Conservation (phyloP, 1,139 yeast genomes). For the Suhomyces panamericanus region DNA sequence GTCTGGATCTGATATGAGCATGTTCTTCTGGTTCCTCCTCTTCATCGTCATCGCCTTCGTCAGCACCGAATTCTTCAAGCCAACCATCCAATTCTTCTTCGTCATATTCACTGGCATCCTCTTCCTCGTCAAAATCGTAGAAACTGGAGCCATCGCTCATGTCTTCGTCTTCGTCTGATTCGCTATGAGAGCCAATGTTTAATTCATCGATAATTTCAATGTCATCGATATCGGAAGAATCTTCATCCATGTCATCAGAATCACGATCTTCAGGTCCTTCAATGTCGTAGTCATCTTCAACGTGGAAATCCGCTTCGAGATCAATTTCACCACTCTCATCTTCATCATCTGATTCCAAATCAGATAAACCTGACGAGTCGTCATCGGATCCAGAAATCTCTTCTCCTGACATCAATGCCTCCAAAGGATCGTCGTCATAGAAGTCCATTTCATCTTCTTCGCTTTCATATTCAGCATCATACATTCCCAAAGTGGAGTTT, state of each 20-base stretch:
- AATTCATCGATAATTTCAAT: constrained; percentile 48
- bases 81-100: constrained; percentile 47
- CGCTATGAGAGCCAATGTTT: constrained; percentile 27
- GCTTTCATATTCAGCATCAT: constrained; percentile 77
- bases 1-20: constrained; percentile 3
- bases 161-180: constrained; percentile 28
- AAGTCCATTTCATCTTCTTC: constrained; percentile 42
- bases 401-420: constrained; percentile 38
- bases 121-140: constrained; percentile 31
- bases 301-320: constrained; percentile 21
- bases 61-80: constrained; percentile 42
- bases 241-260: constrained; percentile 16
- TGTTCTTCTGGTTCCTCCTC: constrained; percentile 4
- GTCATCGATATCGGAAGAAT: constrained; percentile 21
- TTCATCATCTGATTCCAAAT: constrained; percentile 25
- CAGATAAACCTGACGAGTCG: constrained; percentile 29
- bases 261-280: constrained; percentile 17
- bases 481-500: constrained; percentile 92
- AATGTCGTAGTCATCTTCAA: constrained; percentile 15
- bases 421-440: constrained; percentile 36
- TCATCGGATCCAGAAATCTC: constrained; percentile 27
- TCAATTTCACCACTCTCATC: constrained; percentile 27
- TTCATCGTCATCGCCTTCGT: constrained; percentile 16
- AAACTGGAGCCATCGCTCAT: constrained; percentile 29
- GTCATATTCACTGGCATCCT: constrained; percentile 34